Conservation (phyloP, 306 rosid genomes). For the Abrus pulchellus region DNA sequence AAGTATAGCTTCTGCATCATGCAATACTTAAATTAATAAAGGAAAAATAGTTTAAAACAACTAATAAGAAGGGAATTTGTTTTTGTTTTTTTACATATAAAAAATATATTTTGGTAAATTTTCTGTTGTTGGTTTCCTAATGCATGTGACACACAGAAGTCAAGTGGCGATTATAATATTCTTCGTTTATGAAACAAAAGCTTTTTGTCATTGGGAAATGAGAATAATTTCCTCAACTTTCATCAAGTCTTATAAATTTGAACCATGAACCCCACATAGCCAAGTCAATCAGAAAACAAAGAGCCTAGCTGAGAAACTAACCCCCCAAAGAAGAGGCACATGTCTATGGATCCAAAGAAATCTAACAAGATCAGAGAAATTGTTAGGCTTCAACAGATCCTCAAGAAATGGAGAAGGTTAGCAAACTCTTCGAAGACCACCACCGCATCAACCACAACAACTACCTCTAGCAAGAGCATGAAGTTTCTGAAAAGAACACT, state of each 20-base stretch:
- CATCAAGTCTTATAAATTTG: constrained; percentile 58
- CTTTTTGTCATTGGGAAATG: constrained; percentile 18
- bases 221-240: neutral
- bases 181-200: constrained; percentile 2
- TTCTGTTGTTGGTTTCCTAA: constrained; percentile 34
- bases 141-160: constrained; percentile 40
- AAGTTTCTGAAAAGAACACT: constrained; percentile 82
- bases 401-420: constrained; percentile 88
- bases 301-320: neutral
- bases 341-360: constrained; percentile 76
- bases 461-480: constrained; percentile 62
- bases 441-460: neutral
- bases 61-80: too few relatives aligned
- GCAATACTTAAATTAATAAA: too few relatives aligned
- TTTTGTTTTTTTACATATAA: too few relatives aligned
- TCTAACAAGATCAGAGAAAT: constrained; percentile 92
- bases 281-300: neutral
- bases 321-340: neutral
- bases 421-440: constrained; percentile 66
- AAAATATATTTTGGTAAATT: neutral
- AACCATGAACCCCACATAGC: constrained; percentile 39
- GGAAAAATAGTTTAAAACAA: too few relatives aligned
- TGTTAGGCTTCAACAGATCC: constrained; percentile 95
- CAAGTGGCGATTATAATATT: constrained; percentile 32
- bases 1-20: too few relatives aligned